A percentile compares a stretch with the other conserved stretches of the same genome.
phyloP scores from a whole-genome alignment of 2,329 filamentous ascomycete species.

The Calycina herbarum region DNA sequence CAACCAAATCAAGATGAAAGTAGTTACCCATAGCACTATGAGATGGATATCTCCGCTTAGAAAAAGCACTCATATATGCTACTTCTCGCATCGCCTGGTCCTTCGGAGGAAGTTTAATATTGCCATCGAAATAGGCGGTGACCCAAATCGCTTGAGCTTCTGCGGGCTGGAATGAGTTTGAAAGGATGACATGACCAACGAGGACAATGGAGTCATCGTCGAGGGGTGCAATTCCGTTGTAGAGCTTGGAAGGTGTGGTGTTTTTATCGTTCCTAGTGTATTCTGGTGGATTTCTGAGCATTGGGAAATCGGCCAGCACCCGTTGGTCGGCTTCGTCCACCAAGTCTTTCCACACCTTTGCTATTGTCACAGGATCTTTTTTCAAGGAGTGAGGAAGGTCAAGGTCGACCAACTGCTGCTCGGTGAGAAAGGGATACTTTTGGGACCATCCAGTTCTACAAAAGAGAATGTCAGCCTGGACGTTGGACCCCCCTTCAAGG shows the following conservation, averaged over 20 bases:
- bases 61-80: conserved; percentile 13
- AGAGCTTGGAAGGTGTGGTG: neutral
- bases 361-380: conserved; percentile 21
- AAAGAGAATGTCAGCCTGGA: conserved; percentile 29
- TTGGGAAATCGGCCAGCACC: neutral
- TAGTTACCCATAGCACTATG: neutral
- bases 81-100: neutral
- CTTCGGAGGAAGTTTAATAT: neutral
- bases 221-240: conserved; percentile 6
- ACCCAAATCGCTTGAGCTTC: conserved; percentile 11
- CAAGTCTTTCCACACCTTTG: conserved; percentile 29
- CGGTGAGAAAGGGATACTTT: conserved; percentile 29
- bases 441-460: conserved; percentile 33
- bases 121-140: conserved; percentile 7
- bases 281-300: neutral
- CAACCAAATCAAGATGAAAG: neutral
- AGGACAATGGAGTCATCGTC: conserved; percentile 1
- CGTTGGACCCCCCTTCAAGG: neutral
- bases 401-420: conserved; percentile 19
- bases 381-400: conserved; percentile 29
- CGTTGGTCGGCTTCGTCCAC: neutral
- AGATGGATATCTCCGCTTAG: neutral
- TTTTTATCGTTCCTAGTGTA: neutral
- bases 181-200: neutral
- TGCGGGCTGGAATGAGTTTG: neutral